Percentiles rank a stretch among this genome's conserved stretches.
These are phyloP conservation scores for Alloteropsis semialata DNA, from an alignment of 176 grass and related monocot genomes.

Conservation along the genomic window DNA sequence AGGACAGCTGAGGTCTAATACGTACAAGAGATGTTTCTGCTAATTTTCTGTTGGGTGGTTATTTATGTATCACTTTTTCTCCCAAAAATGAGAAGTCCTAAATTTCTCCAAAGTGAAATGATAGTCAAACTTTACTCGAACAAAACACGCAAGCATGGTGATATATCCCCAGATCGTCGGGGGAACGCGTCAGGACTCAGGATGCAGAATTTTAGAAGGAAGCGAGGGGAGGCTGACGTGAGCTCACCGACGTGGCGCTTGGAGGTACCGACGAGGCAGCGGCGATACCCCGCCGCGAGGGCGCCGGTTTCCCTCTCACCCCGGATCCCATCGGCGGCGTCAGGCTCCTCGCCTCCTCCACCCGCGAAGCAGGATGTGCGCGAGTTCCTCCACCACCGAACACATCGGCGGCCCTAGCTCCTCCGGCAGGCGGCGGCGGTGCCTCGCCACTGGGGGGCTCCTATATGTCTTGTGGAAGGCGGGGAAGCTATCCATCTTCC, in stretches of 20 bases:
- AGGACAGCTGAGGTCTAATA: not conserved
- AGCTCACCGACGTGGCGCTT: slow-evolving; percentile 57
- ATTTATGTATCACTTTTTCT: not conserved
- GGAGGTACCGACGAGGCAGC: slow-evolving; percentile 39
- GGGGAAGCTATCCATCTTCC: too few relatives aligned
- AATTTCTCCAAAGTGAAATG: not conserved
- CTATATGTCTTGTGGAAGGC: too few relatives aligned
- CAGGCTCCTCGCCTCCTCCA: slow-evolving; percentile 36
- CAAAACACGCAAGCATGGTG: not conserved
- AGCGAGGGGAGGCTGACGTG: not conserved
- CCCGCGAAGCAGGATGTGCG: slow-evolving; percentile 35
- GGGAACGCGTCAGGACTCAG: not conserved
- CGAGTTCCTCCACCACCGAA: slow-evolving; percentile 29
- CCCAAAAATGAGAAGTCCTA: not conserved
- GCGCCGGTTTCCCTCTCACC: slow-evolving; percentile 47
- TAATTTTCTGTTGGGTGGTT: not conserved
- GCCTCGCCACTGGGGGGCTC: too few relatives aligned
- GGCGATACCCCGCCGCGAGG: slow-evolving; percentile 44
- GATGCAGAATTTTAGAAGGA: not conserved
- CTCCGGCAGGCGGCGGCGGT: too few relatives aligned
- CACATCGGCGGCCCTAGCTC: slow-evolving; percentile 18
- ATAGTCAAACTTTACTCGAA: not conserved
- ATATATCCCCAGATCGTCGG: not conserved
- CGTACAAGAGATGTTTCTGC: not conserved
- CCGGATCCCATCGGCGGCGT: slow-evolving; percentile 38